Conservation (phyloP, 1,139 yeast species). For the Magnusiomyces suaveolens region DNA sequence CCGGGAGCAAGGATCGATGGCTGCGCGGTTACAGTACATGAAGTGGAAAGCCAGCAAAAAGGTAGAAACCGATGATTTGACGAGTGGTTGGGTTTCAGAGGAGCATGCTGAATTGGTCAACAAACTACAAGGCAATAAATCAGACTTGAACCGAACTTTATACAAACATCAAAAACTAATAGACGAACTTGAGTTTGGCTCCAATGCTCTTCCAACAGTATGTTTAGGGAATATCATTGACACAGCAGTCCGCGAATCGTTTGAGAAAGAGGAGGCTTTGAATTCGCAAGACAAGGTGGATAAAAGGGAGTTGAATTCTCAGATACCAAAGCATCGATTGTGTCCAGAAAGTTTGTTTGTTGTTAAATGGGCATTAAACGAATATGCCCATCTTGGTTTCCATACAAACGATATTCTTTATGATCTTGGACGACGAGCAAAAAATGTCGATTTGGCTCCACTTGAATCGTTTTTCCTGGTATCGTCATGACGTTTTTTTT, state of each 20-base stretch:
- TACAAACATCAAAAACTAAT: background rate
- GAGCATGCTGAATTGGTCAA: slow-evolving; percentile 4
- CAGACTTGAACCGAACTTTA: background rate
- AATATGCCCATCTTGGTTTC: slow-evolving; percentile 12
- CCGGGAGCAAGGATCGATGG: slow-evolving; percentile 6
- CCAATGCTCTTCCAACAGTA: background rate
- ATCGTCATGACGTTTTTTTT: background rate
- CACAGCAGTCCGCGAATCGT: slow-evolving; percentile 12
- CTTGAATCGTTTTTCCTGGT: background rate
- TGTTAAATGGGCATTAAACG: slow-evolving; percentile 13
- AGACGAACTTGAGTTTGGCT: background rate
- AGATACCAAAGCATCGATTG: background rate
- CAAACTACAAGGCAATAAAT: background rate
- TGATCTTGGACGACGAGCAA: background rate
- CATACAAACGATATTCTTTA: slow-evolving; percentile 13
- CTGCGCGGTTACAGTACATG: slow-evolving; percentile 14
- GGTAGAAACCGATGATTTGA: background rate
- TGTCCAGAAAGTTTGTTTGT: background rate
- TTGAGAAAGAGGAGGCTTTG: background rate
- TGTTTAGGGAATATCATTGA: slow-evolving; percentile 10
- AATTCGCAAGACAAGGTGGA: no score
- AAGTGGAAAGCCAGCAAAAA: slow-evolving; percentile 10
- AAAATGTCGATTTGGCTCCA: background rate
- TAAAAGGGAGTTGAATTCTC: no score
- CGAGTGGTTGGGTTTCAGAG: slow-evolving; percentile 3